Percentiles rank a stretch among this genome's conserved stretches.
These are phyloP conservation scores for Penicillium sp. DNA, from an alignment of 2,329 filamentous ascomycete genomes.

Conservation along the genomic window DNA sequence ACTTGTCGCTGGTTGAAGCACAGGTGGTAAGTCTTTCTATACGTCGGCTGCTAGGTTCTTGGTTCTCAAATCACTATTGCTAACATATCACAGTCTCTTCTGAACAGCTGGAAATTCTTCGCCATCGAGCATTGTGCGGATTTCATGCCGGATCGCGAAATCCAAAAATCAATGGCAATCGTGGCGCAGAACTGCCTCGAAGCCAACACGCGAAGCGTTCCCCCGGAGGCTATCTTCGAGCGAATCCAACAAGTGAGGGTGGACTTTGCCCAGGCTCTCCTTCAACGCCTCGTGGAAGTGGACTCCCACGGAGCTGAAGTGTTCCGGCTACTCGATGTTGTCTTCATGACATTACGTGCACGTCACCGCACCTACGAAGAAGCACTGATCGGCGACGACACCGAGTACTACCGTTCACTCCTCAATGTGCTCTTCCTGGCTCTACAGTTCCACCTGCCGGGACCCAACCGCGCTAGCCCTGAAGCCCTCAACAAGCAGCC, in stretches of 20 bases:
- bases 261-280: constrained; percentile 77
- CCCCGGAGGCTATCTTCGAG: constrained; percentile 79
- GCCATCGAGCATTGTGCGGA: constrained; percentile 78
- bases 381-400: constrained; percentile 58
- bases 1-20: constrained; percentile 87
- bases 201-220: constrained; percentile 71
- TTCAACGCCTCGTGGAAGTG: constrained; percentile 72
- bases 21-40: constrained; percentile 66
- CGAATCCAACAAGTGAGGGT: constrained; percentile 74
- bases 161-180: constrained; percentile 70
- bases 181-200: constrained; percentile 76
- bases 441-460: constrained; percentile 57
- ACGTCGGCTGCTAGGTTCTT: constrained; percentile 26
- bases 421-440: constrained; percentile 83
- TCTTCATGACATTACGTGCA: constrained; percentile 62
- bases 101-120: constrained; percentile 87
- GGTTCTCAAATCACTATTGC: constrained; percentile 8
- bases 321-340: constrained; percentile 55
- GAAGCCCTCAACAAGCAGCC: constrained; percentile 39
- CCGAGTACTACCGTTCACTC: constrained; percentile 76
- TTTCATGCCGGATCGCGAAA: constrained; percentile 53
- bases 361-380: constrained; percentile 61
- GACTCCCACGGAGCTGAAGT: constrained; percentile 54
- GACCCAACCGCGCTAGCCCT: constrained; percentile 35
- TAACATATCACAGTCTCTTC: constrained; percentile 60